Percentiles rank a stretch among this genome's conserved stretches.
Evolutionary conservation across 1,284 basidiomycete species (phyloP).

Genomic region (Melanopsichium pennsylvanicum): DNA sequence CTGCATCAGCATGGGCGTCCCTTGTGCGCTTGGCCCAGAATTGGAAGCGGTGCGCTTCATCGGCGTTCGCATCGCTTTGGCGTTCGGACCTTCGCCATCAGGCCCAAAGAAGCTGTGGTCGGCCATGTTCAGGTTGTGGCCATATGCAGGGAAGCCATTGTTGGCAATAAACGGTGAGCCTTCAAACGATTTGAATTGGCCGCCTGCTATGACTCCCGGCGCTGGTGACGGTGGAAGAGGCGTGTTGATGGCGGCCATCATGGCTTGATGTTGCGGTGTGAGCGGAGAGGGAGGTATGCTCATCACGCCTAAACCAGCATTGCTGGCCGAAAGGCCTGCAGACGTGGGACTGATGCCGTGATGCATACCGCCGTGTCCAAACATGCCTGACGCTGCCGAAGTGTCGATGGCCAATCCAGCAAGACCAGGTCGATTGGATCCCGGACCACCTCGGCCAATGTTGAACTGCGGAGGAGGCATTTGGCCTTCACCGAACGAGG

Average conservation of each 20-base stretch:
- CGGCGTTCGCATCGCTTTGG: conserved; percentile 53
- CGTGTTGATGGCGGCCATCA: conserved; percentile 55
- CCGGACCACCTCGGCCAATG: conserved; percentile 13
- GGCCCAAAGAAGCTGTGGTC: conserved; percentile 30
- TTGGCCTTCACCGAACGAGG: conserved; percentile 45
- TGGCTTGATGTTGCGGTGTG: conserved; percentile 45
- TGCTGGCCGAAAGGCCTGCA: conserved; percentile 31
- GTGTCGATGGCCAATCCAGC: conserved; percentile 49
- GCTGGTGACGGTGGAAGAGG: conserved; percentile 57
- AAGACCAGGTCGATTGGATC: conserved; percentile 8
- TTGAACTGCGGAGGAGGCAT: conserved; percentile 39
- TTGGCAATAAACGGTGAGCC: conserved; percentile 15
- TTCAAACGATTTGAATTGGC: conserved; percentile 34
- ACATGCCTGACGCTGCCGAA: conserved; percentile 28
- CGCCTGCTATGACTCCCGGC: conserved; percentile 19
- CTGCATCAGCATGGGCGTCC: conserved; percentile 36
- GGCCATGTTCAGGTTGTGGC: conserved; percentile 13
- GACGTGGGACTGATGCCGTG: conserved; percentile 30
- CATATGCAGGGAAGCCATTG: conserved; percentile 28
- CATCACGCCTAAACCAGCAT: conserved; percentile 46
- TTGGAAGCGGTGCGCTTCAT: conserved; percentile 53
- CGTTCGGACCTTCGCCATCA: conserved; percentile 41
- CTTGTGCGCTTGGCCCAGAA: conserved; percentile 40
- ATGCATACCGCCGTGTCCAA: conserved; percentile 22
- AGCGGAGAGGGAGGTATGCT: conserved; percentile 46